These are phyloP conservation scores for Fusarium mangiferae DNA, from an alignment of 2,329 filamentous ascomycete genomes.

Conservation along the genomic window DNA sequence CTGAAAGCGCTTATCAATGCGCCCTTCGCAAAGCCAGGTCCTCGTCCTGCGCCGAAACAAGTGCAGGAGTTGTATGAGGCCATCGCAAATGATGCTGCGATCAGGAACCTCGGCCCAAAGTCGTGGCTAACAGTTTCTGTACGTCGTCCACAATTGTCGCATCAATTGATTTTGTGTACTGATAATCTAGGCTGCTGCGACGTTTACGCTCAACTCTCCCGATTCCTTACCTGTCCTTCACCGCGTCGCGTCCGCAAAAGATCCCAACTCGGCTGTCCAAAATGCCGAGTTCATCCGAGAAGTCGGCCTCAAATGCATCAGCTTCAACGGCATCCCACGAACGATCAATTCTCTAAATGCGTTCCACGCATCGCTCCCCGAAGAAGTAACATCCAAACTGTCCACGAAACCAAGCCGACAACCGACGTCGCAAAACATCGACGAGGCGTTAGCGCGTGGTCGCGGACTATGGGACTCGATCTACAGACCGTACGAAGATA, in stretches of 20 bases:
- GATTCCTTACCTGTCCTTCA: slow-evolving; percentile 75
- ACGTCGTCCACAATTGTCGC: slow-evolving; percentile 20
- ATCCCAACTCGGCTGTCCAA: slow-evolving; percentile 48
- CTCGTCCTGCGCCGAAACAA: slow-evolving; percentile 69
- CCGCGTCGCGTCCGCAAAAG: slow-evolving; percentile 54
- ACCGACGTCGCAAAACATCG: slow-evolving; percentile 63
- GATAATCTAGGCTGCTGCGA: slow-evolving; percentile 73
- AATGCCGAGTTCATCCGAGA: slow-evolving; percentile 79
- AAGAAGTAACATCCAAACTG: slow-evolving; percentile 63
- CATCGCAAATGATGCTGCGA: slow-evolving; percentile 70
- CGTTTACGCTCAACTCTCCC: slow-evolving; percentile 88
- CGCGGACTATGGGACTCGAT: slow-evolving; percentile 78
- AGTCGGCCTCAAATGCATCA: slow-evolving; percentile 80
- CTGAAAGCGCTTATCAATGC: slow-evolving; percentile 81
- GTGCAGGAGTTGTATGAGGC: slow-evolving; percentile 72
- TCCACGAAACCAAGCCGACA: slow-evolving; percentile 66
- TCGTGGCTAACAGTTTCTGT: slow-evolving; percentile 77
- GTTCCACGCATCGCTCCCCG: slow-evolving; percentile 72
- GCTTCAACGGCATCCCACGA: slow-evolving; percentile 84
- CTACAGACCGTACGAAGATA: slow-evolving; percentile 78
- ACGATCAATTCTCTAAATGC: slow-evolving; percentile 84
- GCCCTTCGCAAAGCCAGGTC: slow-evolving; percentile 72
- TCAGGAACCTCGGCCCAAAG: slow-evolving; percentile 69
- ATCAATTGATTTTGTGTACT: not conserved
- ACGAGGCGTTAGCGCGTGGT: slow-evolving; percentile 66